Evolutionary conservation across 2,329 filamentous ascomycete species (phyloP).

Genomic region (Penicillium freii): DNA sequence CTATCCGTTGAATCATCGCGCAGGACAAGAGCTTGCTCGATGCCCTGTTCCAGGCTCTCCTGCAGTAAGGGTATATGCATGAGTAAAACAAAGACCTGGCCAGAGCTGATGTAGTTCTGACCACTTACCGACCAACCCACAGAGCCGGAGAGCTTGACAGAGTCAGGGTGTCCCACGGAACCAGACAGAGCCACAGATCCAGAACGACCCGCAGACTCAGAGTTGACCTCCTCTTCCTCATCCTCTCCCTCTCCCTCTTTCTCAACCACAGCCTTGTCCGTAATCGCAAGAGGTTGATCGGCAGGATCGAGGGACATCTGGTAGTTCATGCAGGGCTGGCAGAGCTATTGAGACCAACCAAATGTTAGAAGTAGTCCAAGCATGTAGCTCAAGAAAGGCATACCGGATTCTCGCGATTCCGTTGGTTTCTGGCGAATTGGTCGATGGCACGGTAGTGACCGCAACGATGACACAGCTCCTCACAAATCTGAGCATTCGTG

Average conservation of each 20-base stretch:
- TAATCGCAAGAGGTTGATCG: neutral
- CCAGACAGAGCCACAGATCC: neutral
- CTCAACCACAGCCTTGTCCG: neutral
- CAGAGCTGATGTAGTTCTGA: neutral
- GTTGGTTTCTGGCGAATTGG: slow-evolving; percentile 8
- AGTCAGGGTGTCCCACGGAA: neutral
- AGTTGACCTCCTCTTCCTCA: neutral
- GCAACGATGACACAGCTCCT: slow-evolving; percentile 4
- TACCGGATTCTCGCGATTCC: slow-evolving; percentile 4
- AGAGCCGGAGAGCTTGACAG: neutral
- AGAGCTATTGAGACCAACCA: neutral
- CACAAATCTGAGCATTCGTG: neutral
- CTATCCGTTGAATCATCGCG: neutral
- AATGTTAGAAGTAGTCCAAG: neutral
- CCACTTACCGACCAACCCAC: neutral
- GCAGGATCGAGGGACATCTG: slow-evolving; percentile 1
- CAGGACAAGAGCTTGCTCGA: neutral
- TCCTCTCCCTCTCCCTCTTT: neutral
- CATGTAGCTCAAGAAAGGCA: neutral
- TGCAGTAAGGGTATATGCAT: neutral
- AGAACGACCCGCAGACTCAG: neutral
- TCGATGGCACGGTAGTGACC: slow-evolving; percentile 3
- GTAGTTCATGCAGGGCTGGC: slow-evolving; percentile 15
- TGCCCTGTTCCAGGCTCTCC: neutral
- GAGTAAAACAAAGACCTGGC: neutral